Percentiles rank a stretch among this genome's conserved stretches.
Conservation (phyloP, 192 early-diverging fungal species). For the Obelidium mucronatum region DNA sequence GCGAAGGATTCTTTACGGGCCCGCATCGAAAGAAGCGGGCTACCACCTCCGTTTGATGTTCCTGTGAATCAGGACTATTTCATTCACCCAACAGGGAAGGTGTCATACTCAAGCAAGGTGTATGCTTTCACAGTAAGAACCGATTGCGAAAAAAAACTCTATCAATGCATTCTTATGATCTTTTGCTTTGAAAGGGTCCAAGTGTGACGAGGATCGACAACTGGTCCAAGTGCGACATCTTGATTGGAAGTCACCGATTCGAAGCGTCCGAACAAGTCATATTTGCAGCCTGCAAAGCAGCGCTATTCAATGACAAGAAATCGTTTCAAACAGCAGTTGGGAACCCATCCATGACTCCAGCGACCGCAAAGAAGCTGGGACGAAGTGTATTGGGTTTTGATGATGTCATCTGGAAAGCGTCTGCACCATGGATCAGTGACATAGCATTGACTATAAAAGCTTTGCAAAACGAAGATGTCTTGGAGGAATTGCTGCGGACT, state of each 20-base stretch:
- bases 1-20: too few species aligned
- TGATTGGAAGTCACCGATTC: background rate
- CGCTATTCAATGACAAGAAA: background rate
- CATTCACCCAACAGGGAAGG: too few species aligned
- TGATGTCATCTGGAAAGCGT: background rate
- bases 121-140: conserved; percentile 1
- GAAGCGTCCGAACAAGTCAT: conserved; percentile 10
- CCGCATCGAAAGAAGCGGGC: too few species aligned
- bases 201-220: background rate
- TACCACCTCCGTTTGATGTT: too few species aligned
- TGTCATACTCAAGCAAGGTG: too few species aligned
- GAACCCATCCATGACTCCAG: background rate
- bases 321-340: background rate
- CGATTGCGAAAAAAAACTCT: too few species aligned
- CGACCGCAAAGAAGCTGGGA: background rate
- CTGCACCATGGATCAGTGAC: conserved; percentile 8
- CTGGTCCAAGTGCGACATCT: conserved; percentile 5
- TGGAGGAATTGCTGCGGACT: conserved; percentile 11
- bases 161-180: background rate
- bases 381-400: background rate
- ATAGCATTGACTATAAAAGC: conserved; percentile 2
- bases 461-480: background rate
- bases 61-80: too few species aligned
- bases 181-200: background rate
- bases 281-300: conserved; percentile 21